A percentile compares a stretch with the other conserved stretches of the same genome.
Conservation (phyloP, 129 eudicot species). For the Flaveria ramosissima region DNA sequence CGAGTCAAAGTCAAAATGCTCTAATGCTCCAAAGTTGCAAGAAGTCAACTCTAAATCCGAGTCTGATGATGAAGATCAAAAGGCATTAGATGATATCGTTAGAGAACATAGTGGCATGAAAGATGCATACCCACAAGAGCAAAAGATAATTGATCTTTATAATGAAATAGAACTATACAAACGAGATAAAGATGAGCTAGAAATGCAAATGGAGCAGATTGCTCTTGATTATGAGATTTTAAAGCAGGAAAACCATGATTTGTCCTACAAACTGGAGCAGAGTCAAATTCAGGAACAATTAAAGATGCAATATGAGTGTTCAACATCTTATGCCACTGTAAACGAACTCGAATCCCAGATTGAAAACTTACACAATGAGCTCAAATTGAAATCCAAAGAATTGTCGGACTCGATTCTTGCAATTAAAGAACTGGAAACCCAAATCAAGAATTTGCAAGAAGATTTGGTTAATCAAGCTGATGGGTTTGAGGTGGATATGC, state of each 20-base stretch:
- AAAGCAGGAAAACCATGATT: slow-evolving; percentile 89
- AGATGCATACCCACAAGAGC: slow-evolving; percentile 65
- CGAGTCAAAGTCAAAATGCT: slow-evolving; percentile 44
- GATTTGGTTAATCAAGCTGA: slow-evolving; percentile 67
- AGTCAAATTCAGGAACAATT: slow-evolving; percentile 78
- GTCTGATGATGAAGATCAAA: slow-evolving; percentile 79
- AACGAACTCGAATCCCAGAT: slow-evolving; percentile 64
- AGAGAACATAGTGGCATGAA: slow-evolving; percentile 65
- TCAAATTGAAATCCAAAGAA: slow-evolving; percentile 44
- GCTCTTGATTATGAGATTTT: slow-evolving; percentile 90
- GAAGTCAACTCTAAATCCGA: slow-evolving; percentile 37
- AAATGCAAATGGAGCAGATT: slow-evolving; percentile 94
- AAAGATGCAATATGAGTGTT: slow-evolving; percentile 85
- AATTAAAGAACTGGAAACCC: slow-evolving; percentile 56
- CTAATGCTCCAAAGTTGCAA: slow-evolving; percentile 28
- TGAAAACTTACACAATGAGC: slow-evolving; percentile 48
- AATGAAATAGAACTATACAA: slow-evolving; percentile 73
- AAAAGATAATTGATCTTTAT: slow-evolving; percentile 71
- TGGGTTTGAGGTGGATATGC: slow-evolving; percentile 80
- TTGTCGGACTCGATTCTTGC: slow-evolving; percentile 42
- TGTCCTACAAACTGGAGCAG: slow-evolving; percentile 68
- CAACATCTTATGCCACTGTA: slow-evolving; percentile 51
- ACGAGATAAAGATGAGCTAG: slow-evolving; percentile 85
- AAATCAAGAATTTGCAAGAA: slow-evolving; percentile 66
- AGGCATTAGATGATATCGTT: slow-evolving; percentile 76